A percentile compares a stretch with the other conserved stretches of the same genome.
phyloP scores from a whole-genome alignment of 768 basidiomycete species.

The Ephemerocybe angulata region DNA sequence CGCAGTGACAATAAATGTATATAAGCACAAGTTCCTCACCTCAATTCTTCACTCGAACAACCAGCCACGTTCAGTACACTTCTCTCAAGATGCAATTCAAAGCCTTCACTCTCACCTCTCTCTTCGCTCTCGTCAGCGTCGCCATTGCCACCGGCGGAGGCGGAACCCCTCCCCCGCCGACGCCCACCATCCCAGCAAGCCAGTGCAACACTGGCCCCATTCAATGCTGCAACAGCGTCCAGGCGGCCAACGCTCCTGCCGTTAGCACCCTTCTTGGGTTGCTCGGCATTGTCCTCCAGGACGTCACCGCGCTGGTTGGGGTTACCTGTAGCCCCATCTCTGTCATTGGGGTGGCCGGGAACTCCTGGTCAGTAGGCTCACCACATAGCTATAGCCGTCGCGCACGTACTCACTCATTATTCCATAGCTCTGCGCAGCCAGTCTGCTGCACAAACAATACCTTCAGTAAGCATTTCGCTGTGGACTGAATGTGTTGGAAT shows the following conservation, averaged over 20 bases:
- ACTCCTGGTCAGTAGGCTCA: slow-evolving; percentile 10
- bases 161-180: background rate
- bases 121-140: background rate
- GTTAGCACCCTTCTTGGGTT: slow-evolving; percentile 10
- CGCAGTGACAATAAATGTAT: too few relatives aligned
- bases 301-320: slow-evolving; percentile 10
- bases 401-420: background rate
- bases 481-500: background rate
- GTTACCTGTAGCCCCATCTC: slow-evolving; percentile 17
- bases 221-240: slow-evolving; percentile 19
- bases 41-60: background rate
- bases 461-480: slow-evolving; percentile 19
- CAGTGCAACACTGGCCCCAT: slow-evolving; percentile 17
- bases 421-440: slow-evolving; percentile 21
- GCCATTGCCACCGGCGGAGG: background rate
- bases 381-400: background rate
- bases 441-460: slow-evolving; percentile 28
- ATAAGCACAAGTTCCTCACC: background rate
- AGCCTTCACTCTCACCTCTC: background rate
- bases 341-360: slow-evolving; percentile 10
- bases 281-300: slow-evolving; percentile 12
- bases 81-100: slow-evolving; percentile 2
- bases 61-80: background rate
- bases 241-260: slow-evolving; percentile 5
- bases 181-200: slow-evolving; percentile 1